Evolutionary conservation across 2,329 filamentous ascomycete species (phyloP), one percentile per base, ranked within the genome.

Genomic region (Beauveria bassiana): DNA sequence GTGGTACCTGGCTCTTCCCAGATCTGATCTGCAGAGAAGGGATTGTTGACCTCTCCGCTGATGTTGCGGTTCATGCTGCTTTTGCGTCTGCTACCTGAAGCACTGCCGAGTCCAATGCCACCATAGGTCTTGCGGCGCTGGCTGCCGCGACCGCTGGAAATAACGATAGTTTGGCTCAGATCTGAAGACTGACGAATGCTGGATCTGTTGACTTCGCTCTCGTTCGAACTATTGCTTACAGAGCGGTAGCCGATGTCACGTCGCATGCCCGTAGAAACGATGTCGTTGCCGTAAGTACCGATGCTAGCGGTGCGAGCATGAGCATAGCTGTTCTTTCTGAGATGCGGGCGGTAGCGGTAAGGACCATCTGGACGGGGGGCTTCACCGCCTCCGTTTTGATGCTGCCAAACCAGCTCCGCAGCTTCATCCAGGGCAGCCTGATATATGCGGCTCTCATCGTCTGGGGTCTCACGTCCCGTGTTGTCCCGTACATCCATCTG

Each of bases 1-100:
- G 65, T 65, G 18, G 71, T 79, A 68, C 89, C 85, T 1, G 91
- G 89, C 71, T 97, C 93, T 72, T 97, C 93, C 80, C 91, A 97
- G 64, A 97, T 93, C 69, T 90, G 86, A 70, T 92, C 88, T 40
- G 87, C 85, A 1, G 87, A 88, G 70, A 91, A 92, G 1, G 86
- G 82, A 59, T 80, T 83, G 66, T 82, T 78, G 62, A 87, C 75
- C 69, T 89, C 86, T 22, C 86, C 87, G 70, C 87, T 91, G 68
- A 86, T 82, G 66, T 89, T 89, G 64, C 89, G 82, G 73, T 84
- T 87, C 68, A 84, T 79, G 67, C 86, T 88, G 68, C 85, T 88
- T 65, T 86, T 86, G 40, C 82, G 83, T 46, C 84, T 79, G 26
- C 78, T 71, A 51, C 76, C 73, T 1, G 73, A 68, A 50, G 71